These are phyloP conservation scores for Tricholoma saponaceum DNA, from an alignment of 768 basidiomycete genomes.

Conservation along the genomic window DNA sequence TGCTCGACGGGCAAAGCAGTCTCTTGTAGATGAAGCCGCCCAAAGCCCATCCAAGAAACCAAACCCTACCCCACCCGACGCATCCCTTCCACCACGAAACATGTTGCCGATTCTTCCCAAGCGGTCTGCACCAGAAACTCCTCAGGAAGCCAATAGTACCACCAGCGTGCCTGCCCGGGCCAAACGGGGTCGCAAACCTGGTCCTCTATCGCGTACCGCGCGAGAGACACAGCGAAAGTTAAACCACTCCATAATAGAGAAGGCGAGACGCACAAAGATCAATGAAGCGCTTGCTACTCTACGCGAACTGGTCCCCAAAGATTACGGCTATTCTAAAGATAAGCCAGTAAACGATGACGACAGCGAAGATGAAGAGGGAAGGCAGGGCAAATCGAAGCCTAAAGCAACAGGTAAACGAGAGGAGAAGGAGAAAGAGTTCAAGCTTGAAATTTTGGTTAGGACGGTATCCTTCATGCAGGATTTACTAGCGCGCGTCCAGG, in stretches of 20 bases:
- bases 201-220: slow-evolving; percentile 66
- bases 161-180: slow-evolving; percentile 21
- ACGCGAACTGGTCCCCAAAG: slow-evolving; percentile 69
- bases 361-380: slow-evolving; percentile 35
- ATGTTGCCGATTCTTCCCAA: slow-evolving; percentile 23
- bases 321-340: slow-evolving; percentile 31
- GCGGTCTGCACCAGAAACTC: not conserved
- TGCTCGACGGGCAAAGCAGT: slow-evolving; percentile 34
- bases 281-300: slow-evolving; percentile 84
- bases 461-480: slow-evolving; percentile 79
- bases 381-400: slow-evolving; percentile 28
- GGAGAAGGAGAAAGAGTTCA: slow-evolving; percentile 82
- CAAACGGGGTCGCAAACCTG: slow-evolving; percentile 73
- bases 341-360: slow-evolving; percentile 23
- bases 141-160: not conserved
- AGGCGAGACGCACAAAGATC: slow-evolving; percentile 91
- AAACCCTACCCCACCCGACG: slow-evolving; percentile 4
- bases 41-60: slow-evolving; percentile 6
- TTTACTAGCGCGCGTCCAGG: slow-evolving; percentile 51
- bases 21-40: slow-evolving; percentile 5
- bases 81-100: slow-evolving; percentile 9
- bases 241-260: slow-evolving; percentile 94
- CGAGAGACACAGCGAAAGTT: slow-evolving; percentile 86
- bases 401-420: slow-evolving; percentile 42
- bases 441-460: slow-evolving; percentile 83